Evolutionary conservation across 2,329 filamentous ascomycete species (phyloP).

Genomic region (Colletotrichum melonis): DNA sequence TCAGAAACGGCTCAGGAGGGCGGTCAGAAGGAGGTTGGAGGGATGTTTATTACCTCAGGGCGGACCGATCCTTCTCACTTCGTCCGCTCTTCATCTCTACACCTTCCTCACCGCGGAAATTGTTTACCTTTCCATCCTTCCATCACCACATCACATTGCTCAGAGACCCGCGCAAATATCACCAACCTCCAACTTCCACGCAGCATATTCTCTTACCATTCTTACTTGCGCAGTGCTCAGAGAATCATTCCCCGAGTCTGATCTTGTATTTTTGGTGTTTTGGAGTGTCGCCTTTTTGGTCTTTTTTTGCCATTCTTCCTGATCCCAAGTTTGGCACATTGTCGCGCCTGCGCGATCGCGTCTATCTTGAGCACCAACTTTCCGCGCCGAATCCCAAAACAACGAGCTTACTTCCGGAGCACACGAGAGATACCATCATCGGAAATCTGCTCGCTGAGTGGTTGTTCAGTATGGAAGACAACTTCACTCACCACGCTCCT

Average conservation of each 20-base stretch:
- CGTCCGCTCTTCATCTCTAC: no score
- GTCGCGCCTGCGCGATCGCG: neutral
- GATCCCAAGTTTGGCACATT: no score
- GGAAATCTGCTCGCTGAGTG: neutral
- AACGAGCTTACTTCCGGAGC: neutral
- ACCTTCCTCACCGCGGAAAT: neutral
- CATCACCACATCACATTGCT: neutral
- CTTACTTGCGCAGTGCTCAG: neutral
- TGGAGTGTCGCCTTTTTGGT: neutral
- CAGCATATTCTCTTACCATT: neutral
- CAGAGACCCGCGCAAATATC: neutral
- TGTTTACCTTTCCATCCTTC: neutral
- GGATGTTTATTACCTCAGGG: no score
- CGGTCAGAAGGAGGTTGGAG: no score
- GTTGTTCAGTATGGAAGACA: conserved; percentile 4
- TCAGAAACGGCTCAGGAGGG: no score
- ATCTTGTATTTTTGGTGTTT: neutral
- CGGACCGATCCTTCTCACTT: no score
- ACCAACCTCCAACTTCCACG: neutral
- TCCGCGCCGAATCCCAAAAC: neutral
- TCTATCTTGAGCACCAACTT: neutral
- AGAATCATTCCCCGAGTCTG: neutral
- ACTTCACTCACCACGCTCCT: neutral
- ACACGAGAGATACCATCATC: neutral
- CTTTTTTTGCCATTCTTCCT: neutral